Evolutionary conservation across 495 filamentous ascomycete genomes (phyloP).

Genomic region (Aspergillus bertholletiae): DNA sequence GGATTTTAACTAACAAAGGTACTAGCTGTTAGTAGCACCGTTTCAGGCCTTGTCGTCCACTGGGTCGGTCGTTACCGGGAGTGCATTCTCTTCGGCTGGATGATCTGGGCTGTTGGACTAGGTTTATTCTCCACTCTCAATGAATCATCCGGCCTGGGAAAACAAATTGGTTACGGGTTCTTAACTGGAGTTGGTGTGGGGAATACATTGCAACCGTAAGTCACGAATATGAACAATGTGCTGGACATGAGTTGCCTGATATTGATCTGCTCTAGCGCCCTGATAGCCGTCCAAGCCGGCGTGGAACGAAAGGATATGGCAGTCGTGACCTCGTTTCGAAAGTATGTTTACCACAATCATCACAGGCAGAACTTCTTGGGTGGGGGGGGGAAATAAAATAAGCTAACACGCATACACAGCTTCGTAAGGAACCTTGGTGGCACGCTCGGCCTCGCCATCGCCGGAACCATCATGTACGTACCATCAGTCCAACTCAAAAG

Average conservation of each 20-base stretch:
- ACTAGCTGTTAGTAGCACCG: slow-evolving; percentile 43
- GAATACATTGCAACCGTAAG: slow-evolving; percentile 50
- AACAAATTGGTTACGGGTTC: slow-evolving; percentile 51
- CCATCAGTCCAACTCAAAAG: background rate
- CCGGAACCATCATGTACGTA: slow-evolving; percentile 49
- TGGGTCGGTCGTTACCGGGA: slow-evolving; percentile 53
- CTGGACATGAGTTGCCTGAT: background rate
- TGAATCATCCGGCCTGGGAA: slow-evolving; percentile 43
- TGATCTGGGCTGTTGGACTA: slow-evolving; percentile 49
- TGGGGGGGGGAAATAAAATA: background rate
- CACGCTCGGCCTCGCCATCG: slow-evolving; percentile 50
- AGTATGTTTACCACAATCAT: slow-evolving; percentile 29
- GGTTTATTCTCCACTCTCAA: slow-evolving; percentile 52
- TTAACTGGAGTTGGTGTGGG: slow-evolving; percentile 52
- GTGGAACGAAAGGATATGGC: slow-evolving; percentile 53
- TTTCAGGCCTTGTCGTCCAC: slow-evolving; percentile 49
- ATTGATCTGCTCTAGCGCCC: slow-evolving; percentile 16
- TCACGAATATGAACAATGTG: background rate
- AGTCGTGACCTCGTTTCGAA: slow-evolving; percentile 50
- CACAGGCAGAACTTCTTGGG: too few species aligned
- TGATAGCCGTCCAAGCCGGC: slow-evolving; percentile 51
- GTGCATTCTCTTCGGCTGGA: slow-evolving; percentile 49
- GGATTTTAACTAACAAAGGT: background rate
- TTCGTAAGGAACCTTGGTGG: slow-evolving; percentile 52
- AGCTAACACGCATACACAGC: slow-evolving; percentile 27